phyloP scores from a whole-genome alignment of 2,329 filamentous ascomycete genomes.

The Neophaeococcomyces mojaviensis region DNA sequence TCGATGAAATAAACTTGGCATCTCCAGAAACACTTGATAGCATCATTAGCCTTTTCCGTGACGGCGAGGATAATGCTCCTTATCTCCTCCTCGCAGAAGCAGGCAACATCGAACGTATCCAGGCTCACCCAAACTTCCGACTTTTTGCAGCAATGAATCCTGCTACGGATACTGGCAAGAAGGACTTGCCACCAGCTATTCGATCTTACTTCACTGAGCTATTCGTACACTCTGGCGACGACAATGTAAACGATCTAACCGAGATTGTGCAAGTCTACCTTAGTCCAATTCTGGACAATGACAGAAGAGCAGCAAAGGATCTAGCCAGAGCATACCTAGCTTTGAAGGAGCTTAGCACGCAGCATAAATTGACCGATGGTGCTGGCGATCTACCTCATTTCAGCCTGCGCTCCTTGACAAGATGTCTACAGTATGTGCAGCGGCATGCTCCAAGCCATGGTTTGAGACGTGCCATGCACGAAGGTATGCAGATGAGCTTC shows the following conservation, averaged over 20 bases:
- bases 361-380: constrained; percentile 84
- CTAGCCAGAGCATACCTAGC: constrained; percentile 82
- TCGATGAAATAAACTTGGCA: constrained; percentile 96
- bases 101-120: constrained; percentile 81
- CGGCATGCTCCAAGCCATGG: constrained; percentile 80
- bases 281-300: constrained; percentile 60
- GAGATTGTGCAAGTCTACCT: constrained; percentile 86
- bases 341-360: constrained; percentile 71
- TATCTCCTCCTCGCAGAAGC: constrained; percentile 88
- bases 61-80: constrained; percentile 62
- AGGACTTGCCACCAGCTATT: constrained; percentile 81
- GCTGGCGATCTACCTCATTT: constrained; percentile 95
- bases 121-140: constrained; percentile 84
- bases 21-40: constrained; percentile 92
- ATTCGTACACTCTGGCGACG: constrained; percentile 86
- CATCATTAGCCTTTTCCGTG: constrained; percentile 76
- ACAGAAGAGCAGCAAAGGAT: constrained; percentile 67
- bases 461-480: constrained; percentile 75
- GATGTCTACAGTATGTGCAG: constrained; percentile 79
- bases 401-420: constrained; percentile 86
- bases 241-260: constrained; percentile 75
- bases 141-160: constrained; percentile 99
- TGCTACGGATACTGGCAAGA: constrained; percentile 92
- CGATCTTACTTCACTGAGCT: constrained; percentile 91
- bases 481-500: constrained; percentile 98